Conservation (phyloP, 805 yeast genomes). For the Hanseniaspora taiwanica region DNA sequence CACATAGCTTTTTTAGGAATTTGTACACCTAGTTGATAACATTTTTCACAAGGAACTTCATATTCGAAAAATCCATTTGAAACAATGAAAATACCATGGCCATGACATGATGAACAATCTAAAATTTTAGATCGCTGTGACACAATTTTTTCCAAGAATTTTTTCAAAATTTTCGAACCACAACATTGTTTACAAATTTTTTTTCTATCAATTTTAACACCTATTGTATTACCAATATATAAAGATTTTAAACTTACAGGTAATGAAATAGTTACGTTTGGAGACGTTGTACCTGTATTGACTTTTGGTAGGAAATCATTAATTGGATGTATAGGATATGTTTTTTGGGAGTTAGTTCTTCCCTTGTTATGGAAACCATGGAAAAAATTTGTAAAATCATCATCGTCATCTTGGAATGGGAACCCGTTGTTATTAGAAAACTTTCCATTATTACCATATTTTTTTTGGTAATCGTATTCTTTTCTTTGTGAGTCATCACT, state of each 20-base stretch:
- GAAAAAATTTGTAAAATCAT: conserved; percentile 69
- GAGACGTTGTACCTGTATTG: neutral
- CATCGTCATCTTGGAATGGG: conserved; percentile 34
- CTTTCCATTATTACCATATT: neutral
- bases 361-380: conserved; percentile 16
- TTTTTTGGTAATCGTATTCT: conserved; percentile 33
- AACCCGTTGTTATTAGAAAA: neutral
- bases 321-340: neutral
- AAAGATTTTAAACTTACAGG: conserved; percentile 36
- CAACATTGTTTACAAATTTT: conserved; percentile 59
- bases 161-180: conserved; percentile 28
- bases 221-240: conserved; percentile 69
- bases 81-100: conserved; percentile 45
- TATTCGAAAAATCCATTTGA: neutral
- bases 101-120: conserved; percentile 56
- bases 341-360: neutral
- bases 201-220: conserved; percentile 58
- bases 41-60: neutral
- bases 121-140: neutral
- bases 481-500: conserved; percentile 80
- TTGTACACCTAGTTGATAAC: conserved; percentile 3
- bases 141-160: neutral
- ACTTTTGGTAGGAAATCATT: neutral
- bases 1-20: conserved; percentile 50
- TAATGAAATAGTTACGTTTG: neutral